Evolutionary conservation across 352 stramenopile genomes (phyloP), one percentile per base, ranked within the genome.

Genomic region (Pythium sukuiense): DNA sequence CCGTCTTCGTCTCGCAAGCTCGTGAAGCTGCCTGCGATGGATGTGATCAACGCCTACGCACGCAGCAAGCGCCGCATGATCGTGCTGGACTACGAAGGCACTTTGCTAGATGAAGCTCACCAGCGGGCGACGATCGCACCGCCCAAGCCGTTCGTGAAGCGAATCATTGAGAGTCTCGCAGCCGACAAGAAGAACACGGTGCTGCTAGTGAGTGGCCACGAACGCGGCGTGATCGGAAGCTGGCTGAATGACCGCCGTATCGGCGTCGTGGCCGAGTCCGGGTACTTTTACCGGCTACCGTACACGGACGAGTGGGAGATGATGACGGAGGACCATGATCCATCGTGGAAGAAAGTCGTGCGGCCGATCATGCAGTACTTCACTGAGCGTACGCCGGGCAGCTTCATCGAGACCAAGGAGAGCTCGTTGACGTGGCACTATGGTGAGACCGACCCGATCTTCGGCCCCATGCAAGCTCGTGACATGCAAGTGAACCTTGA

Each of bases 401-500:
- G 77, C 55, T 81, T 76, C 52, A 88, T 90, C 46, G 79, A 90
- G 43, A 79, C 70, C 52, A 88, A 85, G 53, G 79, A 90, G 55
- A 84, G 76, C 52, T 87, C 79, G 13, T 55, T 90, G 12, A 76
- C 77, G n/a, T 89, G 80, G 80, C 76, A 87, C 55, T 88, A 91
- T 68, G 81, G 80, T 9, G 81, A 91, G 30, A 88, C 83, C 7
- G 85, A 93, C 58, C 76, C 81, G 13, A 88, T 88, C 56, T 89
- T 91, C 72, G 84, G 84, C 0, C 77, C 82, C 8, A 93, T 90
- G 87, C 87, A 95, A 61, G 87, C 85, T 2, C 86, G 87, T 20
- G 87, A 95, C 59, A 95, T 95, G 87, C 87, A 93, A 65, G 85
- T 95, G 18, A 88, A 95, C 57, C 69, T 95, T 61, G 87, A 95